Evolutionary conservation across 192 early-diverging fungal genomes (phyloP).

Genomic region (Coemansia sp.): DNA sequence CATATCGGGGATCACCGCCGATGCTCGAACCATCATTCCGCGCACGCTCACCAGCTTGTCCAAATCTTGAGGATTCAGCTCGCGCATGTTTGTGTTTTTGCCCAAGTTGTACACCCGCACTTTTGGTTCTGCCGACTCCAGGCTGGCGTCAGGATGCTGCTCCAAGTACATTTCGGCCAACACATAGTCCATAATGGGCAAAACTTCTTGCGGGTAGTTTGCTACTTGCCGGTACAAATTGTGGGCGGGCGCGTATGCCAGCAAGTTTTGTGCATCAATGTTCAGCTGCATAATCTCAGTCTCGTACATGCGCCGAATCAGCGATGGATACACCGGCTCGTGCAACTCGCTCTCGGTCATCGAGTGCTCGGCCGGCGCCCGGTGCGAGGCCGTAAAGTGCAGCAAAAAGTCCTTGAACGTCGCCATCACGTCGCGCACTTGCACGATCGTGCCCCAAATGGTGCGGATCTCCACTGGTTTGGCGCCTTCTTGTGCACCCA

Average conservation of each 20-base stretch:
- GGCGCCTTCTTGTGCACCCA: conserved; percentile 5
- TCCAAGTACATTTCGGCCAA: conserved; percentile 61
- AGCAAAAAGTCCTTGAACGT: conserved; percentile 72
- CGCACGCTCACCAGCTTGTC: conserved; percentile 95
- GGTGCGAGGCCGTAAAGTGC: conserved; percentile 19
- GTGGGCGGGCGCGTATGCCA: conserved; percentile 64
- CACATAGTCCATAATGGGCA: conserved; percentile 60
- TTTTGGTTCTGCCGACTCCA: conserved; percentile 62
- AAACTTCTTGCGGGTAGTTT: conserved; percentile 73
- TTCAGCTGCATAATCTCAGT: conserved; percentile 52
- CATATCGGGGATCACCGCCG: conserved; percentile 93
- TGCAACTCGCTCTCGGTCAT: conserved; percentile 51
- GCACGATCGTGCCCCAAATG: conserved; percentile 95
- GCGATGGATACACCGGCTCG: conserved; percentile 71
- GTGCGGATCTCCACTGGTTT: conserved; percentile 50
- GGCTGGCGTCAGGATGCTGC: conserved; percentile 65
- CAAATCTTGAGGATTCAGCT: conserved; percentile 94
- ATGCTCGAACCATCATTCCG: conserved; percentile 88
- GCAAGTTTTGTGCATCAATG: conserved; percentile 59
- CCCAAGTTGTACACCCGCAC: conserved; percentile 85
- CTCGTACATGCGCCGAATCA: conserved; percentile 55
- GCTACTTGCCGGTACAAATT: conserved; percentile 80
- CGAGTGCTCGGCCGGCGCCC: conserved; percentile 30
- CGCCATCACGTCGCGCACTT: conserved; percentile 76
- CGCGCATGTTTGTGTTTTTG: conserved; percentile 81